Percentiles rank a stretch among this genome's conserved stretches.
Evolutionary conservation across 148 eudicot species (phyloP).

Genomic region (Vaccinium vitisidaea): DNA sequence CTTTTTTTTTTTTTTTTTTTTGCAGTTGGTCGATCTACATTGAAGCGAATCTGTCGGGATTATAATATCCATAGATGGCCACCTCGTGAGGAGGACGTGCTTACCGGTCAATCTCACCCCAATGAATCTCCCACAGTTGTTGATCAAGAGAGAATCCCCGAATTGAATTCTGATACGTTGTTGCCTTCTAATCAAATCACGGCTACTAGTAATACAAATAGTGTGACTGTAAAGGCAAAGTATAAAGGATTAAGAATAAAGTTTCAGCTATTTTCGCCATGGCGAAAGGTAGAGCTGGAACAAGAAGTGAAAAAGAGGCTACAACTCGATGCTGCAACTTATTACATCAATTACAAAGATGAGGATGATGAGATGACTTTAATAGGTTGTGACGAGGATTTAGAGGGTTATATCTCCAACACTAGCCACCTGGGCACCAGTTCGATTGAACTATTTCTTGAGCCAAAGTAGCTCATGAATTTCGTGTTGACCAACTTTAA

Average conservation of each 20-base stretch:
- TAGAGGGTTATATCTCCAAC: neutral
- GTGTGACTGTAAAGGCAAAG: neutral
- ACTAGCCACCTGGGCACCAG: neutral
- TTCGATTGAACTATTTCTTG: neutral
- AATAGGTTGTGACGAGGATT: neutral
- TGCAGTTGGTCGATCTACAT: neutral
- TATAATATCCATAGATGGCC: no score
- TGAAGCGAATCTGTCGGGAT: neutral
- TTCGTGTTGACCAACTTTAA: no score
- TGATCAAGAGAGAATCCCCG: no score
- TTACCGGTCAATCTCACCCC: no score
- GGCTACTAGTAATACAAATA: neutral
- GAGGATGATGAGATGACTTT: neutral
- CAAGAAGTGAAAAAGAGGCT: neutral
- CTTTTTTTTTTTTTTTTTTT: no score
- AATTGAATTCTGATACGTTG: neutral
- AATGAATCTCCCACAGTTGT: neutral
- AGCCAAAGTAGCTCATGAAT: neutral
- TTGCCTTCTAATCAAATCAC: neutral
- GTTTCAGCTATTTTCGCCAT: neutral
- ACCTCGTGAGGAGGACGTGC: no score
- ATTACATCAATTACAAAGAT: neutral
- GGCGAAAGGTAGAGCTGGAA: neutral
- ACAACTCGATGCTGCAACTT: neutral
- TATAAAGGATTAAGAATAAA: no score